Base-by-base conservation (phyloP, 2,329 filamentous ascomycete species). In the Simplicillium aogashimaense region DNA sequence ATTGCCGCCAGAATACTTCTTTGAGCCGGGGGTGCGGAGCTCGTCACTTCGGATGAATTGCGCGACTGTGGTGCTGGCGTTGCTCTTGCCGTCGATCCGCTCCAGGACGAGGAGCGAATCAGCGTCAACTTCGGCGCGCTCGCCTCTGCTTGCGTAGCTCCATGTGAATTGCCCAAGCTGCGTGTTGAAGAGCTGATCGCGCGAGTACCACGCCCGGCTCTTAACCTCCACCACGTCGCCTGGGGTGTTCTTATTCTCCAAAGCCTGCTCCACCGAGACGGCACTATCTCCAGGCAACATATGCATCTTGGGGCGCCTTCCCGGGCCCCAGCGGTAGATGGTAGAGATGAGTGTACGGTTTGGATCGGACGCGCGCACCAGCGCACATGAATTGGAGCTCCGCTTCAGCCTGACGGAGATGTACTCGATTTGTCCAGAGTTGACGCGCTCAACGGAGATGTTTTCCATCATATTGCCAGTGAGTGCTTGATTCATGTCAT, bases 311-410 rank as follows among this genome's bases (percentile, higher is more conserved):
- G 50, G 48, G 14, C 15, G 40, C 14, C 50, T 36, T 6, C 45
- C 45, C 1, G 48, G 50, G 13, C 50, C 48, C 28, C 42, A 40
- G 37, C 47, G 48, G 37, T 52, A 52, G 37, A 50, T 46, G 36
- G 50, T 52, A 12, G 50, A 45, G 20, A 52, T 48, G 29, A 50
- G 34, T 15, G 48, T 35, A 20, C 34, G 41, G 16, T 28, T 29
- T 10, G 39, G 34, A 29, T 48, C 43, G 3, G 42, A 38, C 7
- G 33, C 34, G 7, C 44, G 47, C 3, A 50, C 45, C n/a, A 52
- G 45, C 13, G 47, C 48, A 36, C 48, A 49, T 8, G 50, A 50
- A 41, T 52, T 50, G 39, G 50, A 52, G 31, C 9, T 44, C 29
- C 38, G 39, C 39, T 48, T 48, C 11, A 41, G 45, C 1, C 50